A percentile compares a stretch with the other conserved stretches of the same genome.
Conservation (phyloP, 1,139 yeast genomes). For the Yamadazyma friedrichii region DNA sequence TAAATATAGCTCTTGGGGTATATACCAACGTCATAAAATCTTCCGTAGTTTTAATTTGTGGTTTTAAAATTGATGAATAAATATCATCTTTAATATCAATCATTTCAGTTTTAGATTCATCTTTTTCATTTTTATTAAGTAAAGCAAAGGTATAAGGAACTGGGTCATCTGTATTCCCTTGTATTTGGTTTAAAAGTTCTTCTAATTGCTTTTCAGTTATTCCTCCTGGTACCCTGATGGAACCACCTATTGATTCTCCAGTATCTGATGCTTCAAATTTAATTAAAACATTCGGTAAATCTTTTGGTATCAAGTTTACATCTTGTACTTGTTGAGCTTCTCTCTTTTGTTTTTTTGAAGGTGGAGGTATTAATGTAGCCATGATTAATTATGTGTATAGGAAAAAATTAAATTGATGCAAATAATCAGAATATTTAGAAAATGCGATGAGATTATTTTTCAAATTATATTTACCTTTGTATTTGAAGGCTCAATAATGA, state of each 20-base stretch:
- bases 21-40: slow-evolving; percentile 87
- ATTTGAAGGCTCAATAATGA: not conserved
- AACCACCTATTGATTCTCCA: slow-evolving; percentile 85
- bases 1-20: slow-evolving; percentile 94
- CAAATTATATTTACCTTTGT: too few species aligned
- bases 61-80: slow-evolving; percentile 77
- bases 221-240: slow-evolving; percentile 88
- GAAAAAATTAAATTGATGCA: not conserved
- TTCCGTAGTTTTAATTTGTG: slow-evolving; percentile 87
- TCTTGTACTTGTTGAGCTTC: slow-evolving; percentile 82
- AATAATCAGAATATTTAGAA: not conserved
- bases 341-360: slow-evolving; percentile 82
- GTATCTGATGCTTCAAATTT: slow-evolving; percentile 93
- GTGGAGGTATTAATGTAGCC: slow-evolving; percentile 96
- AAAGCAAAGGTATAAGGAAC: slow-evolving; percentile 87
- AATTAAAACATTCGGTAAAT: slow-evolving; percentile 82
- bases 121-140: slow-evolving; percentile 45
- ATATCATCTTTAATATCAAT: slow-evolving; percentile 78
- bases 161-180: slow-evolving; percentile 71
- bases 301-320: slow-evolving; percentile 70
- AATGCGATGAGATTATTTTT: slow-evolving; percentile 6
- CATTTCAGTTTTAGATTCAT: slow-evolving; percentile 38
- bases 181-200: slow-evolving; percentile 74
- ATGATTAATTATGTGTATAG: slow-evolving; percentile 32
- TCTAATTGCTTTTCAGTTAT: slow-evolving; percentile 86